Evolutionary conservation across 2,329 filamentous ascomycete genomes (phyloP), one percentile per base, ranked within the genome.

Genomic region (Proliferodiscus dingleyae): DNA sequence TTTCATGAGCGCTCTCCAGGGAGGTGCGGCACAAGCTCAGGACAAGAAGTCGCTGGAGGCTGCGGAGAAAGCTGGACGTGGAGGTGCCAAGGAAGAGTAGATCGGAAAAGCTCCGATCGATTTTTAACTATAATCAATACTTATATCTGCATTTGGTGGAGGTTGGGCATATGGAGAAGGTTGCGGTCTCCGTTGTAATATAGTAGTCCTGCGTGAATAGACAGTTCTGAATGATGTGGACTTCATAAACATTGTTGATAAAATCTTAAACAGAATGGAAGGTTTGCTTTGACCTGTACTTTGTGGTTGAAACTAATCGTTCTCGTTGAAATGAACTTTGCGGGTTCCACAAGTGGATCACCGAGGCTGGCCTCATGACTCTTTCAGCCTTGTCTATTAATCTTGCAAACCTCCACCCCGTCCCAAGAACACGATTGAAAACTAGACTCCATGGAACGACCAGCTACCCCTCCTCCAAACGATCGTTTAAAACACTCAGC

Each of bases 21-120:
- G 79, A 55, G 79, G 79, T 46, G 69, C 60, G 74, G 77, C 55
- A 23, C 77, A 86, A 57, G 89, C 94, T 78, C 95, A 87, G 66
- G 93, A 98, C 69, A 89, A 91, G 78, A 89, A 91, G 72, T 82
- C 86, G 46, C 78, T 95, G 38, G 87, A 89, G 72, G 78, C 80
- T 41, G 83, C 82, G 43, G 87, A 91, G 75, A 86, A 85, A 65
- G 76, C 84, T 45, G 84, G 84, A 52, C 77, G 80, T 51, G 82
- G 82, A 47, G 82, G 82, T 61, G 80, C 72, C 61, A 86, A 86
- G 78, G 82, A 86, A 67, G 82, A 86, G 71, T 86, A 63, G 51
- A 56, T 49, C 19, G 16, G n/a, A n/a, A n/a, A n/a, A n/a, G n/a
- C n/a, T n/a, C n/a, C n/a, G n/a, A 28, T 28, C 13, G 26, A 13